Conservation (phyloP, 176 grass and related monocot species). For the Avena insularis region DNA sequence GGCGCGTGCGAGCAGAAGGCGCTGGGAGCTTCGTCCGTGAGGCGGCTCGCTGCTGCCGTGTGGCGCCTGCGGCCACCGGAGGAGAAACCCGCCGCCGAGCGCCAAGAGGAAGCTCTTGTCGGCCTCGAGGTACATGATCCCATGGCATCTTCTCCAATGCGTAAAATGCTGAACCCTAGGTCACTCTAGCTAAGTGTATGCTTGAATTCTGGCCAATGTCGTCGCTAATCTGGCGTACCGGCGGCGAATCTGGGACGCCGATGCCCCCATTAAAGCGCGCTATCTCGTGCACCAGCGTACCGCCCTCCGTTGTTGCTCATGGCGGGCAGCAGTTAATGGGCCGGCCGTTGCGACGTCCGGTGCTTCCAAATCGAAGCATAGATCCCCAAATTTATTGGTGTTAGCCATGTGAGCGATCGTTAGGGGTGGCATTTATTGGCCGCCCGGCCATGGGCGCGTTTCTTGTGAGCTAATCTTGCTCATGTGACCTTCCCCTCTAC, state of each 20-base stretch:
- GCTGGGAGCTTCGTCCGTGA: conserved; percentile 36
- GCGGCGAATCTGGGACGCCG: conserved; percentile 34
- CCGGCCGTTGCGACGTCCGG: conserved; percentile 53
- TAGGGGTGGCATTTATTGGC: conserved; percentile 47
- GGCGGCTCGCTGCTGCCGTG: conserved; percentile 45
- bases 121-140: conserved; percentile 47
- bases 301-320: conserved; percentile 24
- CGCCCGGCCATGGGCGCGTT: conserved; percentile 36
- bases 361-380: conserved; percentile 42
- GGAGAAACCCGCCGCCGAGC: conserved; percentile 30
- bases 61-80: conserved; percentile 57
- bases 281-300: conserved; percentile 23
- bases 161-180: neutral
- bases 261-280: conserved; percentile 23
- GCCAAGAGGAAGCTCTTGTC: neutral
- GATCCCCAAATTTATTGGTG: conserved; percentile 52
- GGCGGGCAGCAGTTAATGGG: conserved; percentile 36
- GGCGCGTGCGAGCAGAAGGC: conserved; percentile 19
- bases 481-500: conserved; percentile 38
- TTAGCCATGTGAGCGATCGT: conserved; percentile 15
- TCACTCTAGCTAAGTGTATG: neutral
- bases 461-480: conserved; percentile 46
- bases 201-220: neutral
- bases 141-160: neutral
- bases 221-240: conserved; percentile 24